phyloP scores from a whole-genome alignment of 768 basidiomycete species.

The Lactifluus hygrophoroides region DNA sequence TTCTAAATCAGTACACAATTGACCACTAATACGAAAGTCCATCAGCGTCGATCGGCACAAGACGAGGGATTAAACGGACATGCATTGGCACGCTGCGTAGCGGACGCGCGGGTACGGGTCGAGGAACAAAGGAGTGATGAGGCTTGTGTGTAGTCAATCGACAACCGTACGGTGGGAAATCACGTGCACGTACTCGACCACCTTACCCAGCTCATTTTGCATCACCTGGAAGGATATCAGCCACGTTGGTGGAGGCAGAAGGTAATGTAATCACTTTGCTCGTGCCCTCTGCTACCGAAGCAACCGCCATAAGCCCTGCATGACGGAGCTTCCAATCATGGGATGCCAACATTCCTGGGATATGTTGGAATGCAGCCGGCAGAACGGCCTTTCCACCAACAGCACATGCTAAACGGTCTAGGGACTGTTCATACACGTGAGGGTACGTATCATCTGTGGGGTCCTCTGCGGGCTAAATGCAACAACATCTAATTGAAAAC shows the following conservation, averaged over 20 bases:
- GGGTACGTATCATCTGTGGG: conserved; percentile 60
- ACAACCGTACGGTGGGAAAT: neutral
- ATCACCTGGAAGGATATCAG: conserved; percentile 42
- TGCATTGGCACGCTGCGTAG: conserved; percentile 79
- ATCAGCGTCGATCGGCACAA: neutral
- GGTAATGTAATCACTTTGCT: conserved; percentile 39
- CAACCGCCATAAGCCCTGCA: conserved; percentile 82
- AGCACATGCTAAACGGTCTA: conserved; percentile 76
- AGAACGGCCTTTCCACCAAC: conserved; percentile 68
- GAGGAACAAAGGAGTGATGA: conserved; percentile 68
- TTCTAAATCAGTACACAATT: conserved; percentile 84
- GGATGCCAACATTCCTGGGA: conserved; percentile 72
- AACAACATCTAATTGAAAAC: neutral
- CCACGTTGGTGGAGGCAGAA: neutral
- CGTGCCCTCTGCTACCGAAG: conserved; percentile 78
- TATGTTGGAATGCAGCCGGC: conserved; percentile 73
- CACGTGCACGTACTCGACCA: conserved; percentile 54
- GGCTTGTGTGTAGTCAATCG: conserved; percentile 30
- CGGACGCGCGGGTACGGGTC: conserved; percentile 71
- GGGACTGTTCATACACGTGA: conserved; percentile 70
- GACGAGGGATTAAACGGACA: conserved; percentile 35
- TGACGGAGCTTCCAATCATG: conserved; percentile 83
- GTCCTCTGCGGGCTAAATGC: conserved; percentile 48
- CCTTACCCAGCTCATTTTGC: conserved; percentile 72
- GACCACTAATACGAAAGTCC: conserved; percentile 45